Evolutionary conservation across 1,284 basidiomycete genomes (phyloP).

Genomic region (Tetrapyrgos nigripes): DNA sequence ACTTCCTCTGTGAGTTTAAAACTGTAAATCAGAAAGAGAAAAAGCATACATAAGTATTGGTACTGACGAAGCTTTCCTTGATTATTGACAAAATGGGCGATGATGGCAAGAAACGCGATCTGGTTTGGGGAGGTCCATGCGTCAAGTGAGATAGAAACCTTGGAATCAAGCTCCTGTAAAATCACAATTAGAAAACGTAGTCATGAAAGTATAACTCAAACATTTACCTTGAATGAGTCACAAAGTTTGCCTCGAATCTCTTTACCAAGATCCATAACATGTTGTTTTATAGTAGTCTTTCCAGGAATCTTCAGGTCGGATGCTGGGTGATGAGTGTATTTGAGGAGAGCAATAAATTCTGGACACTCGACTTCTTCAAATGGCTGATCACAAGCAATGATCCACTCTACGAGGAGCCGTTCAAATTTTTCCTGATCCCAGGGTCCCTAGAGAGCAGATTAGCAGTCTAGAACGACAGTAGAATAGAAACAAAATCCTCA

Average conservation of each 20-base stretch:
- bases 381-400: conserved; percentile 37
- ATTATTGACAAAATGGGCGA: conserved; percentile 36
- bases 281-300: conserved; percentile 10
- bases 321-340: conserved; percentile 23
- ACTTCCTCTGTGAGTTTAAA: conserved; percentile 1
- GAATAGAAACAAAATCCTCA: background rate
- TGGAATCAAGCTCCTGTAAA: conserved; percentile 23
- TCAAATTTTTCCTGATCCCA: conserved; percentile 36
- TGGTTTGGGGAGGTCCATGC: conserved; percentile 37
- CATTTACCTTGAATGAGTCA: background rate
- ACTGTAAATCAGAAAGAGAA: background rate
- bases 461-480: background rate
- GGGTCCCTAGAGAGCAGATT: conserved; percentile 16
- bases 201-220: background rate
- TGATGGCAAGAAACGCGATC: conserved; percentile 39
- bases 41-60: background rate
- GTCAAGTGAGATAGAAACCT: conserved; percentile 36
- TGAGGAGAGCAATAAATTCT: conserved; percentile 28
- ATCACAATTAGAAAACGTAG: background rate
- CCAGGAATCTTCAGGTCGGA: conserved; percentile 20
- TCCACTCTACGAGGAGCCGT: conserved; percentile 30
- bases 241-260: conserved; percentile 6
- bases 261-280: conserved; percentile 31
- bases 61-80: conserved; percentile 26
- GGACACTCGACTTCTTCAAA: conserved; percentile 37